Evolutionary conservation across 2,329 filamentous ascomycete genomes (phyloP).

Genomic region (Aspergillus bombycis): DNA sequence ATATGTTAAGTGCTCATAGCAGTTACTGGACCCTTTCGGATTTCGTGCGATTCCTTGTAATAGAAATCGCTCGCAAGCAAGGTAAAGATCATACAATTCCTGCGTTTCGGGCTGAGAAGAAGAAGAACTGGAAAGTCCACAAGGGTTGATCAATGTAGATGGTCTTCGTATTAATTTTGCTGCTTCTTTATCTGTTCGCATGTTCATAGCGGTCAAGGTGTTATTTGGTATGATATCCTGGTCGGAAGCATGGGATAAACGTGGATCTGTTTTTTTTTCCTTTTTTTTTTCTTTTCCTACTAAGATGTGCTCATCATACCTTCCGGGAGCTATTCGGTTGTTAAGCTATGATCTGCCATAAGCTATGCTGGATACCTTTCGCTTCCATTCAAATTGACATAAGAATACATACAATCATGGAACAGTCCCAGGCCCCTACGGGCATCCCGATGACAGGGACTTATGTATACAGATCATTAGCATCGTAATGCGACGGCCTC

Average conservation of each 20-base stretch:
- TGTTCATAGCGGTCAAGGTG: neutral
- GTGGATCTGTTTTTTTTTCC: neutral
- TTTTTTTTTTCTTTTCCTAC: neutral
- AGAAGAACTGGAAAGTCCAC: constrained; percentile 53
- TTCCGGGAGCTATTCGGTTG: neutral
- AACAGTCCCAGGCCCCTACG: neutral
- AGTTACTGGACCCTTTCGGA: constrained; percentile 90
- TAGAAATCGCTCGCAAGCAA: constrained; percentile 77
- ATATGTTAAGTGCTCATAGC: constrained; percentile 94
- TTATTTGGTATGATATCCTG: neutral
- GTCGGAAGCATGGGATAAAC: neutral
- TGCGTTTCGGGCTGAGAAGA: constrained; percentile 58
- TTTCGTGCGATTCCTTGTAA: constrained; percentile 85
- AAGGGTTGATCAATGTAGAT: constrained; percentile 24
- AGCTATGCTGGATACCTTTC: neutral
- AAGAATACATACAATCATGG: neutral
- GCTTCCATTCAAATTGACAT: neutral
- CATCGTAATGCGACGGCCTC: too few relatives aligned
- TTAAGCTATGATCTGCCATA: neutral
- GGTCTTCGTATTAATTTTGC: neutral
- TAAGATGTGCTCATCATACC: neutral
- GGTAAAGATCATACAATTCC: constrained; percentile 64
- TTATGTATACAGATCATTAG: too few relatives aligned
- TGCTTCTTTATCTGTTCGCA: neutral
- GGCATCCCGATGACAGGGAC: neutral